phyloP scores from a whole-genome alignment of 2,329 filamentous ascomycete species.

The Botrytis medusae region DNA sequence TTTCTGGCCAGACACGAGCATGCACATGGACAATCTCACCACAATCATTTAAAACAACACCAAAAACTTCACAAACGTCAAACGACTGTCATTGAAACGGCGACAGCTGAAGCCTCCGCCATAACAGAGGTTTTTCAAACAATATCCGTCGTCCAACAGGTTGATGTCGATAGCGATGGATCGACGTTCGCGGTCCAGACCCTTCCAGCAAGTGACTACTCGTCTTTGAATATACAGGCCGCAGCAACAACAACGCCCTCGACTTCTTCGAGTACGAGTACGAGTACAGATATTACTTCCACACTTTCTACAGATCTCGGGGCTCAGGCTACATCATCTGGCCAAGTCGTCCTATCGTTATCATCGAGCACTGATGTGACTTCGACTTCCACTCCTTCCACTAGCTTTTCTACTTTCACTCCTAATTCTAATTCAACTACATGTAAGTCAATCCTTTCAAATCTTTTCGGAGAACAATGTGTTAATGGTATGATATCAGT shows the following conservation, averaged over 20 bases:
- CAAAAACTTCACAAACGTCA: slow-evolving; percentile 29
- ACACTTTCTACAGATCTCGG: slow-evolving; percentile 7
- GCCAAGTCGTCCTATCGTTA: slow-evolving; percentile 29
- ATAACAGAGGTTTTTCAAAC: slow-evolving; percentile 36
- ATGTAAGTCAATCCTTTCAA: slow-evolving; percentile 31
- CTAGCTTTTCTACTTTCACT: slow-evolving; percentile 35
- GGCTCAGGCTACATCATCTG: slow-evolving; percentile 21
- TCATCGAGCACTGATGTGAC: slow-evolving; percentile 29
- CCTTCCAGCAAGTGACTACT: slow-evolving; percentile 21
- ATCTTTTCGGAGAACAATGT: slow-evolving; percentile 12
- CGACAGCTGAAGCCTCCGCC: slow-evolving; percentile 23
- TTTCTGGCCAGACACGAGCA: slow-evolving; percentile 37
- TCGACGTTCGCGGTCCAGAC: slow-evolving; percentile 33
- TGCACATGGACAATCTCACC: slow-evolving; percentile 37
- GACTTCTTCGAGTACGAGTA: slow-evolving; percentile 13
- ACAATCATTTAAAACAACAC: slow-evolving; percentile 32
- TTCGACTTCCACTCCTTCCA: slow-evolving; percentile 35
- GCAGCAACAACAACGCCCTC: slow-evolving; percentile 24
- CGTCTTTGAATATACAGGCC: slow-evolving; percentile 16
- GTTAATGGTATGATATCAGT: slow-evolving; percentile 30
- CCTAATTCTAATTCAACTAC: slow-evolving; percentile 38
- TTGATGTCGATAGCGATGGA: slow-evolving; percentile 38
- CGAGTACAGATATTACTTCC: slow-evolving; percentile 2
- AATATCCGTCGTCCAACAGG: slow-evolving; percentile 36
- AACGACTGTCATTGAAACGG: slow-evolving; percentile 20